Conservation (phyloP, 2,329 filamentous ascomycete genomes). For the Zarea fungicola region DNA sequence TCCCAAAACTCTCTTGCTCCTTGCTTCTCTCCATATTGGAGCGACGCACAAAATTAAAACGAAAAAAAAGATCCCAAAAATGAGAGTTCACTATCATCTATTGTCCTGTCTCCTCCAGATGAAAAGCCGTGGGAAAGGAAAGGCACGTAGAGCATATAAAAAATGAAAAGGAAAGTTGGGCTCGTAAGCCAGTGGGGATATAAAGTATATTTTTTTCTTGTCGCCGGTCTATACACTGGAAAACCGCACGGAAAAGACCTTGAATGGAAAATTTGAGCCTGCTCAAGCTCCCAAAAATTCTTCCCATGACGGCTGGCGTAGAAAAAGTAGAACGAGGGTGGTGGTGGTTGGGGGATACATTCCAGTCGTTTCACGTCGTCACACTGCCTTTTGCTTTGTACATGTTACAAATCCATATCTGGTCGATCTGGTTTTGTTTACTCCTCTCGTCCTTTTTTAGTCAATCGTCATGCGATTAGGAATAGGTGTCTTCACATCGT, state of each 20-base stretch:
- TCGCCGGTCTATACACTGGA: background rate
- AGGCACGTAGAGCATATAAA: slow-evolving; percentile 13
- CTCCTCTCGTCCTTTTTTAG: slow-evolving; percentile 27
- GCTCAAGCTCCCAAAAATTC: background rate
- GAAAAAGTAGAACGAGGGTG: background rate
- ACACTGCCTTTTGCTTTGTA: slow-evolving; percentile 8
- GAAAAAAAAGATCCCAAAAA: slow-evolving; percentile 1
- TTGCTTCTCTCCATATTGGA: too few relatives aligned
- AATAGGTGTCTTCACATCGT: slow-evolving; percentile 51
- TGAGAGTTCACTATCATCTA: slow-evolving; percentile 4
- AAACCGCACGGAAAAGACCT: background rate
- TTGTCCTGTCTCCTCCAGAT: slow-evolving; percentile 6
- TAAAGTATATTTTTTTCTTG: slow-evolving; percentile 15
- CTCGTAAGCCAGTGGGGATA: slow-evolving; percentile 12
- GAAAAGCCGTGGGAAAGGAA: slow-evolving; percentile 7
- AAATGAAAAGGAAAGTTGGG: slow-evolving; percentile 7
- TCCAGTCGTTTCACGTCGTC: slow-evolving; percentile 12
- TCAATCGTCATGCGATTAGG: slow-evolving; percentile 59
- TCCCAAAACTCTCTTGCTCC: too few relatives aligned
- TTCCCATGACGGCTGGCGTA: background rate
- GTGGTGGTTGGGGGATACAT: slow-evolving; percentile 6
- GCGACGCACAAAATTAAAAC: too few relatives aligned
- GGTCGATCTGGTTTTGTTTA: background rate
- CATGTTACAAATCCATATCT: slow-evolving; percentile 7
- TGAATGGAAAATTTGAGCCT: background rate